phyloP scores from a whole-genome alignment of 176 grass and related monocot genomes.

The Juncus inflexus region DNA sequence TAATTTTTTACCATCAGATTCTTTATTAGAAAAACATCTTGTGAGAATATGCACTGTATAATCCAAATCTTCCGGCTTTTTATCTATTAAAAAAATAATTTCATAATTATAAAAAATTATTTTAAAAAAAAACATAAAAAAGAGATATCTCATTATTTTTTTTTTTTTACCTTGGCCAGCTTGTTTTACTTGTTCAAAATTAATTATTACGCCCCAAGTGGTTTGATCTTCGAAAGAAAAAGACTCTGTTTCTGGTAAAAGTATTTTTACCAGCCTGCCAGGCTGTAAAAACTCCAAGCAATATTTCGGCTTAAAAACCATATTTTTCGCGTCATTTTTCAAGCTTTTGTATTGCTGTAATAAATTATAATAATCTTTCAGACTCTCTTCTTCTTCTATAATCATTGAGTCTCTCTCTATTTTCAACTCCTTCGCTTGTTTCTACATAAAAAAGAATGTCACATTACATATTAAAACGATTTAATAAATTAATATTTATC shows the following conservation, averaged over 20 bases:
- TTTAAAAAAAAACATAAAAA: too few species aligned
- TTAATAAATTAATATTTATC: too few species aligned
- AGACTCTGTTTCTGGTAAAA: constrained; percentile 30
- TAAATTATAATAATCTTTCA: constrained; percentile 85
- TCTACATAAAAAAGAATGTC: constrained; percentile 41
- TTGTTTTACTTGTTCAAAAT: constrained; percentile 77
- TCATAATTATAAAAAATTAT: too few species aligned
- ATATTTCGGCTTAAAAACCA: constrained; percentile 77
- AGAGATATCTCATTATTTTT: too few species aligned
- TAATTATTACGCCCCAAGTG: constrained; percentile 78
- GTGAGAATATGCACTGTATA: constrained; percentile 82
- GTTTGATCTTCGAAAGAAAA: constrained; percentile 47
- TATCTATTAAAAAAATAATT: constrained; percentile 40
- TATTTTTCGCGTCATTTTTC: constrained; percentile 69
- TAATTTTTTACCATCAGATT: constrained; percentile 50
- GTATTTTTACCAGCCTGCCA: constrained; percentile 66
- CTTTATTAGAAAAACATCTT: constrained; percentile 72
- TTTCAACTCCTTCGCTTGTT: constrained; percentile 83
- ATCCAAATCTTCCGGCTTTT: constrained; percentile 65
- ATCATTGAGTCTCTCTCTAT: constrained; percentile 75
- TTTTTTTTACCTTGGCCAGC: constrained; percentile 77
- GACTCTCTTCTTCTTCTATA: constrained; percentile 90
- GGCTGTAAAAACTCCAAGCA: constrained; percentile 89
- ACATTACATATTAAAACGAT: too few species aligned
- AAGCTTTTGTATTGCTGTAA: constrained; percentile 72